These are phyloP conservation scores for Diophrys appendiculata DNA, from an alignment of 73 alveolate species.

Conservation along the genomic window DNA sequence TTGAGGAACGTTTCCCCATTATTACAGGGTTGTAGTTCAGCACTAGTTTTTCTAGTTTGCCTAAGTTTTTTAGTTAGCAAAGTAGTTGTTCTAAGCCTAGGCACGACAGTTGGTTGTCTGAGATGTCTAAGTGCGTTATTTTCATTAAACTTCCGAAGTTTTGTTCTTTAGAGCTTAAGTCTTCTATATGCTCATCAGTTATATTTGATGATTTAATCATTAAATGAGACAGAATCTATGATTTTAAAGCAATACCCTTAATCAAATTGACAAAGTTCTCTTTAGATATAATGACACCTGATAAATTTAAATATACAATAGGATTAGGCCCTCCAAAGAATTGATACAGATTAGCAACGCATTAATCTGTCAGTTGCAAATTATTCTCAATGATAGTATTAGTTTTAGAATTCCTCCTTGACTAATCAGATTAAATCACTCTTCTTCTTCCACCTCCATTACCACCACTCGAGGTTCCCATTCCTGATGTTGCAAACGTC, in stretches of 20 bases:
- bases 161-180: neutral
- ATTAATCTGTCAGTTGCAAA: neutral
- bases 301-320: neutral
- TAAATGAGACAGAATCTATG: neutral
- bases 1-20: neutral
- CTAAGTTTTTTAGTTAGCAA: neutral
- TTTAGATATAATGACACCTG: too few species aligned
- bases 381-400: neutral
- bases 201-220: too few species aligned
- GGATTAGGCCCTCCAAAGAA: neutral
- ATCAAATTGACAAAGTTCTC: neutral
- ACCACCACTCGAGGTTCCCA: neutral
- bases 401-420: neutral
- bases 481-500: too few species aligned
- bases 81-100: neutral
- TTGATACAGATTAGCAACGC: neutral
- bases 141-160: neutral
- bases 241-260: neutral
- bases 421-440: neutral
- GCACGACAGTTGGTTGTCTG: neutral
- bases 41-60: neutral
- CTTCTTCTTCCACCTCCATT: neutral
- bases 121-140: neutral
- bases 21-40: neutral
- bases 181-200: neutral